Evolutionary conservation across 305 asterid genomes (phyloP), one percentile per base, ranked within the genome.

Genomic region (Fraxinus baroniana): DNA sequence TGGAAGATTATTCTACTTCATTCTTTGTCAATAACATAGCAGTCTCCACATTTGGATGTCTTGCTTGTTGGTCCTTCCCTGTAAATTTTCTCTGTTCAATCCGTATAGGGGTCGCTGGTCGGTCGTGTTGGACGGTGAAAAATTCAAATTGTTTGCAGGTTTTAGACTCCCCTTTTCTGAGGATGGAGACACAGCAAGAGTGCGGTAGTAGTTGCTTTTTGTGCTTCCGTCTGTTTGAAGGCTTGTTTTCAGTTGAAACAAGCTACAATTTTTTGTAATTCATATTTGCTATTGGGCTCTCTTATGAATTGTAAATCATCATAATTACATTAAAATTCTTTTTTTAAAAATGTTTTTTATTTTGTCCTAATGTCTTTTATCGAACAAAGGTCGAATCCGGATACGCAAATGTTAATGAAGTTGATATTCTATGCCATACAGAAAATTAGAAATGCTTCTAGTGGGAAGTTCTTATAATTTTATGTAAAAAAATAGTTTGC

Each of bases 11-110:
- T 81, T 80, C 76, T 73, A 84, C 66, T 57, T 22, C 78, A 87
- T 90, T 88, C 87, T 88, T 88, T 83, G 90, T 81, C 55, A 86
- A 89, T 90, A 91, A 90, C 49, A 77, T 33, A 49, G 87, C 72
- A 72, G 78, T 81, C 70, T 83, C 64, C 77, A 30, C 74, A 75
- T 77, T 79, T 18, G 83, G 83, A 78, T 74, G 80, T 79, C 60
- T 64, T 80, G 84, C 74, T 79, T 76, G 39, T 66, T 37, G 82
- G 89, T 81, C 44, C 84, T 71, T 36, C 77, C 87, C 78, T 85
- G 88, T 86, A 86, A 75, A 83, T 86, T 83, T 88, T 77, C 70
- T 60, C 70, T 2, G 70, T 30, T 18, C 70, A 22, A 57, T 18
- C 66, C 12, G 66, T 57, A 28, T 7, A 57, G 12, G 68, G 9